A percentile compares a stretch with the other conserved stretches of the same genome.
Conservation (phyloP, 2,329 filamentous ascomycete genomes). For the Onygenales sp. region DNA sequence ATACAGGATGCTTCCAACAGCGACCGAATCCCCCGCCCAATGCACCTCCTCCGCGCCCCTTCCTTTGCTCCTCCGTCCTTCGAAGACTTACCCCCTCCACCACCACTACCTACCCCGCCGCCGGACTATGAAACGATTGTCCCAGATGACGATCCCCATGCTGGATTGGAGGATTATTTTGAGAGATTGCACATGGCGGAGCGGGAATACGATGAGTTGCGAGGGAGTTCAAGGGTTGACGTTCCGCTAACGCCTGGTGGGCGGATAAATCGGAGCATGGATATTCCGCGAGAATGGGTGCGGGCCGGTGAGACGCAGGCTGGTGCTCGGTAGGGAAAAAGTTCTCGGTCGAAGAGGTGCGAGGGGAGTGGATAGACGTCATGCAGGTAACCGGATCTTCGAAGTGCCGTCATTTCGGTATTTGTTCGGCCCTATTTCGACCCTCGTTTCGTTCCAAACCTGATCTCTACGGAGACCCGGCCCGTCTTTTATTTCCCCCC, state of each 20-base stretch:
- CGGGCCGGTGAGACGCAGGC: background rate
- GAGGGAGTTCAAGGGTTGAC: constrained; percentile 36
- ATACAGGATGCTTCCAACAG: constrained; percentile 30
- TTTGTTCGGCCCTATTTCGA: too few relatives aligned
- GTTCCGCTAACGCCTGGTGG: constrained; percentile 56
- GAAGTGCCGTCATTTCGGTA: too few relatives aligned
- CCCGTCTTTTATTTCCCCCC: too few relatives aligned
- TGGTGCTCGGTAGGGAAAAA: too few relatives aligned
- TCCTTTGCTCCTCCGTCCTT: constrained; percentile 86
- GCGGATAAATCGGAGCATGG: constrained; percentile 55
- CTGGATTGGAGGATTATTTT: constrained; percentile 61
- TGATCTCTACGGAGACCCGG: too few relatives aligned
- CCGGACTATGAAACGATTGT: constrained; percentile 76
- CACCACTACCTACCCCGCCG: constrained; percentile 67
- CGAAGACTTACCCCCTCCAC: constrained; percentile 68
- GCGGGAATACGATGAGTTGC: constrained; percentile 51
- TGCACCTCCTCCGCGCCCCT: constrained; percentile 72
- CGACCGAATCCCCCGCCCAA: constrained; percentile 53
- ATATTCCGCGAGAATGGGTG: constrained; percentile 50
- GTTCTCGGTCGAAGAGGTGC: too few relatives aligned
- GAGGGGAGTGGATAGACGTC: too few relatives aligned
- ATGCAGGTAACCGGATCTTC: too few relatives aligned
- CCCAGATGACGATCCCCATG: constrained; percentile 57
- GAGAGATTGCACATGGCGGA: constrained; percentile 56
- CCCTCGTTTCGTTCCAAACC: too few relatives aligned